Evolutionary conservation across 2,329 filamentous ascomycete species (phyloP).

Genomic region (Botryotinia calthae): DNA sequence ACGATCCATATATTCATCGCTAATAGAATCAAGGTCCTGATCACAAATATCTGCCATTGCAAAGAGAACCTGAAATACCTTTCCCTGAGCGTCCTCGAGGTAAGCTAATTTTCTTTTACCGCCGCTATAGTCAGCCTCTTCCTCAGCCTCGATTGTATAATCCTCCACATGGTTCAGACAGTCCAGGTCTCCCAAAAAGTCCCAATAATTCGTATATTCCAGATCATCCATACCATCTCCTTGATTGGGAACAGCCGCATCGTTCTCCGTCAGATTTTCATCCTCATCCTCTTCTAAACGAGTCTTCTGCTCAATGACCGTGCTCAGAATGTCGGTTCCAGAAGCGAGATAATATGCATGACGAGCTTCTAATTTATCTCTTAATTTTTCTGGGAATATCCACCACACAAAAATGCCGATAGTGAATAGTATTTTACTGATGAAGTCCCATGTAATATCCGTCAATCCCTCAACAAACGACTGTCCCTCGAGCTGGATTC

Average conservation of each 20-base stretch:
- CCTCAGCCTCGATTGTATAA: too few species aligned
- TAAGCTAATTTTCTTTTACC: too few species aligned
- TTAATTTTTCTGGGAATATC: not conserved
- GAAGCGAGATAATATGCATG: not conserved
- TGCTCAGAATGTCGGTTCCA: not conserved
- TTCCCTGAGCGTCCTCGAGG: too few species aligned
- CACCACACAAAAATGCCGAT: not conserved
- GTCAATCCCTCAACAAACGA: not conserved
- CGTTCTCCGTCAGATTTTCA: rapidly evolving
- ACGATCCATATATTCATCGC: too few species aligned
- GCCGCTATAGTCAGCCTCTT: too few species aligned
- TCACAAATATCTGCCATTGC: too few species aligned
- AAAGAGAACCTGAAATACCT: too few species aligned
- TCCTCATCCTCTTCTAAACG: not conserved
- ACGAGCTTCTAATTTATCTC: not conserved
- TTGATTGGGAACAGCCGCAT: not conserved
- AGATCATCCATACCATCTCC: not conserved
- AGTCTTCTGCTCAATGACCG: not conserved
- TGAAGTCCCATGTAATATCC: not conserved
- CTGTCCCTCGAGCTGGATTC: too few species aligned
- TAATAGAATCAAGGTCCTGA: too few species aligned
- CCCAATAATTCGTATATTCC: too few species aligned
- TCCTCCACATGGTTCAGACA: too few species aligned
- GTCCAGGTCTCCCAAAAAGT: too few species aligned
- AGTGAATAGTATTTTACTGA: not conserved